phyloP scores from a whole-genome alignment of 352 stramenopile species.

The Pythium brachiatum region DNA sequence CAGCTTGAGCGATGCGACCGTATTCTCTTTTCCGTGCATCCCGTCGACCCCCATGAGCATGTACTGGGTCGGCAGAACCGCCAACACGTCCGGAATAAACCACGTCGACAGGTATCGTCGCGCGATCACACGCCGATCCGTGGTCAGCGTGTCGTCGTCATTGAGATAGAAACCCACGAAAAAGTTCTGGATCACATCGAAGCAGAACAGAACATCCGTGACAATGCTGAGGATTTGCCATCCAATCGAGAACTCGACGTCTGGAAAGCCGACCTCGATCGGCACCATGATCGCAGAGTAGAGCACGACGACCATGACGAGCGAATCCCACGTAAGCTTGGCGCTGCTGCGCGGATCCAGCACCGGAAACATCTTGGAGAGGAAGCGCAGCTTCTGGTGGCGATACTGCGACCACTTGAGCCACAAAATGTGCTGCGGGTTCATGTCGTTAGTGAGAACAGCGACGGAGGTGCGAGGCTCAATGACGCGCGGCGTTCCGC shows the following conservation, averaged over 20 bases:
- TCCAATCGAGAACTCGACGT: slow-evolving; percentile 37
- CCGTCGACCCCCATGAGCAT: slow-evolving; percentile 28
- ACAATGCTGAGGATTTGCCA: slow-evolving; percentile 31
- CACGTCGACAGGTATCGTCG: slow-evolving; percentile 54
- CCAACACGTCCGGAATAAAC: slow-evolving; percentile 56
- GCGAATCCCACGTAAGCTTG: slow-evolving; percentile 61
- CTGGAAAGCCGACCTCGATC: slow-evolving; percentile 68
- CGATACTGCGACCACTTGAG: slow-evolving; percentile 41
- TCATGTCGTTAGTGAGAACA: slow-evolving; percentile 27
- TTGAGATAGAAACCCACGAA: slow-evolving; percentile 62
- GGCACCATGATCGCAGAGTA: slow-evolving; percentile 74
- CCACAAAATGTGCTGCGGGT: slow-evolving; percentile 27
- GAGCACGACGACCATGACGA: slow-evolving; percentile 72
- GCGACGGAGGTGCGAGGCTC: slow-evolving; percentile 36
- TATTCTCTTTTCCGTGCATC: slow-evolving; percentile 26
- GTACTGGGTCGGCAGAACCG: slow-evolving; percentile 52
- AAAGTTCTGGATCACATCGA: slow-evolving; percentile 72
- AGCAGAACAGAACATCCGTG: slow-evolving; percentile 53
- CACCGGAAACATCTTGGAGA: slow-evolving; percentile 45
- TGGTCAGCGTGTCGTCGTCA: slow-evolving; percentile 63
- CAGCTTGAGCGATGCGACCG: slow-evolving; percentile 65
- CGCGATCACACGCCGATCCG: slow-evolving; percentile 40
- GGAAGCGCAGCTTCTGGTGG: slow-evolving; percentile 31
- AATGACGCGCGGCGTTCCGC: slow-evolving; percentile 1
- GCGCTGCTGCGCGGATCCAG: slow-evolving; percentile 53